phyloP scores from a whole-genome alignment of 345 rosid genomes.

The Mercurialis annua region DNA sequence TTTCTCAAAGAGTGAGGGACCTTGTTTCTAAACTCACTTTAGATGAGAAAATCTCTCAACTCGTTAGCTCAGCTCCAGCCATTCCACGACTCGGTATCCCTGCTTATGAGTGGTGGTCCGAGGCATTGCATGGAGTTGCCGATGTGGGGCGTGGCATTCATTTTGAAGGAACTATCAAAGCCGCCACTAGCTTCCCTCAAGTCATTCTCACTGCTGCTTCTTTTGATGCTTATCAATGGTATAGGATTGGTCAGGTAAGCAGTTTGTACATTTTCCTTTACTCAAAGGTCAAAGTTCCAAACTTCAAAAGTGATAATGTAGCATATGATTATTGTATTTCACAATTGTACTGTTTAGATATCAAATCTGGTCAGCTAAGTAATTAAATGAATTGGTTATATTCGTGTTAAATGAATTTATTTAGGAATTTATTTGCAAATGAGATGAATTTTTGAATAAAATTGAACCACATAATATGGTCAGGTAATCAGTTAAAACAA shows the following conservation, averaged over 20 bases:
- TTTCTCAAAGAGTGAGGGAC: conserved; percentile 55
- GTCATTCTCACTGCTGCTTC: conserved; percentile 83
- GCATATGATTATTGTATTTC: no score
- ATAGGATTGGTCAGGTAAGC: conserved; percentile 73
- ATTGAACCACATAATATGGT: no score
- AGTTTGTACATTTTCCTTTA: background rate
- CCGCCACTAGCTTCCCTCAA: conserved; percentile 92
- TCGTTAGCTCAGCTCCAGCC: conserved; percentile 61
- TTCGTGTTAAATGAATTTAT: no score
- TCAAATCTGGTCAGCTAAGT: no score
- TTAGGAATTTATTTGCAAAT: no score
- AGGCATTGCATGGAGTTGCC: conserved; percentile 82
- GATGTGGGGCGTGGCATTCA: conserved; percentile 61
- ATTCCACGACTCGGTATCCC: conserved; percentile 80
- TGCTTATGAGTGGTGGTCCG: conserved; percentile 90
- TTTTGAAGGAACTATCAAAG: conserved; percentile 47
- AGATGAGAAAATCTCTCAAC: conserved; percentile 79
- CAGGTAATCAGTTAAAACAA: no score
- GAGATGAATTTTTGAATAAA: no score
- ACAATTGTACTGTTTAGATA: no score
- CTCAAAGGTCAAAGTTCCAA: background rate
- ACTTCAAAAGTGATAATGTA: background rate
- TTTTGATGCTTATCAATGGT: conserved; percentile 66
- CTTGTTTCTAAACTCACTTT: conserved; percentile 64
- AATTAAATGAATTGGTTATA: no score